Evolutionary conservation across 2,329 filamentous ascomycete species (phyloP), one percentile per base, ranked within the genome.

Genomic region (Fusarium abutilonis): DNA sequence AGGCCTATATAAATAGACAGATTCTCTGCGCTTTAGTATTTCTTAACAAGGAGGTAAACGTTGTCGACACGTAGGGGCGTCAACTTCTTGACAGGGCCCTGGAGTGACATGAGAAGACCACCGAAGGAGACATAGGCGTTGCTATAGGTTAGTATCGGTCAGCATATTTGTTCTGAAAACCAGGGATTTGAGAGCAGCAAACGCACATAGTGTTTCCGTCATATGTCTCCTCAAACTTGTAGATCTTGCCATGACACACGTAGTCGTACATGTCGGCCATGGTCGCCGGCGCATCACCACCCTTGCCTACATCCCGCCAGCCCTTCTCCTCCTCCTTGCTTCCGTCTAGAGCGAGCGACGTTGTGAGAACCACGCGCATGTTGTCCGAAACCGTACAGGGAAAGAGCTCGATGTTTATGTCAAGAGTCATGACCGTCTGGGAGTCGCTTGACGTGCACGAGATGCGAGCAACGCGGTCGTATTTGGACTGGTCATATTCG

Each of bases 71-170:
- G 87, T 73, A 99, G 79, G 26, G 93, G 90, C 31, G 91, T 96
- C 63, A 99, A 86, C 82, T 97, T 97, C 83, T 95, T 96, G 77
- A 96, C 95, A 3, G 95, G 95, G 6, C 96, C 95, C 72, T 97
- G 91, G 52, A 99, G 84, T 70, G 90, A 92, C 79, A 98, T 89
- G 71, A 99, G 79, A 64, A 99, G 81, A 8, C 95, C 95, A 43
- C 95, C 95, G 72, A 97, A 99, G 2, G 93, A 97, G 69, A 96
- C 85, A 78, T 94, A 99, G 26, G 93, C 92, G 76, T 97, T 96
- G 75, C 94, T 98, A 68, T 66, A 38, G 43, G 49, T 56, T 14
- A 43, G 39, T 40, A 40, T 35, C 28, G 39, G 62, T 67, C 45
- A 66, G 63, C 44, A 61, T 17, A 54, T 14, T 29, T 15, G 13